Evolutionary conservation across 192 early-diverging fungal species (phyloP).

Genomic region (Coemansia sp.): DNA sequence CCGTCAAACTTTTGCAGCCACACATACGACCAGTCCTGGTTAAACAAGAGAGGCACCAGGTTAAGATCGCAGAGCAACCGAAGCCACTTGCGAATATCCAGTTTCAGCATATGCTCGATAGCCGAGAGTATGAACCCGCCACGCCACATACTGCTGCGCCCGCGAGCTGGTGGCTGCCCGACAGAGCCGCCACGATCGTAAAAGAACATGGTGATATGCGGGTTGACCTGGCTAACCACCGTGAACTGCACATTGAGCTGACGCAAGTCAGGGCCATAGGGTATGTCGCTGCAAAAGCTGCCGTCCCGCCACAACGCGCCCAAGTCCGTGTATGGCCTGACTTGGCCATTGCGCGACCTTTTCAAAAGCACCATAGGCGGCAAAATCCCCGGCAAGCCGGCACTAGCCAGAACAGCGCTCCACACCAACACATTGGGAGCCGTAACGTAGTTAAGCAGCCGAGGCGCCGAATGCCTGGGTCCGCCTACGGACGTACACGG

Average conservation of each 20-base stretch:
- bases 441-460: constrained; percentile 86
- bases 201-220: constrained; percentile 85
- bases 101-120: constrained; percentile 75
- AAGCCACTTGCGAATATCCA: constrained; percentile 86
- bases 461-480: constrained; percentile 69
- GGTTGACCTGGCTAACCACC: constrained; percentile 85
- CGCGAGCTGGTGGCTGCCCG: constrained; percentile 69
- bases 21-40: constrained; percentile 77
- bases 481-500: constrained; percentile 31
- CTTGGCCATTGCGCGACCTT: constrained; percentile 64
- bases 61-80: constrained; percentile 74
- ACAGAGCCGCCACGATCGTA: constrained; percentile 74
- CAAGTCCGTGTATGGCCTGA: constrained; percentile 70
- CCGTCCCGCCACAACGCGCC: constrained; percentile 86
- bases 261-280: constrained; percentile 65
- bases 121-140: constrained; percentile 84
- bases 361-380: constrained; percentile 78
- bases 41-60: constrained; percentile 71
- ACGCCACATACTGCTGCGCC: constrained; percentile 75
- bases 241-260: constrained; percentile 85
- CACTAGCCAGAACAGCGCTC: constrained; percentile 84
- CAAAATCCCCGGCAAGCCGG: constrained; percentile 81
- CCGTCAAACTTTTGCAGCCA: constrained; percentile 92
- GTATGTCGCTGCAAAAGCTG: constrained; percentile 77
- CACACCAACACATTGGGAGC: constrained; percentile 82